A percentile compares a stretch with the other conserved stretches of the same genome.
These are phyloP conservation scores for Cephalotrichum gorgonifer DNA, from an alignment of 2,329 filamentous ascomycete genomes.

Conservation along the genomic window DNA sequence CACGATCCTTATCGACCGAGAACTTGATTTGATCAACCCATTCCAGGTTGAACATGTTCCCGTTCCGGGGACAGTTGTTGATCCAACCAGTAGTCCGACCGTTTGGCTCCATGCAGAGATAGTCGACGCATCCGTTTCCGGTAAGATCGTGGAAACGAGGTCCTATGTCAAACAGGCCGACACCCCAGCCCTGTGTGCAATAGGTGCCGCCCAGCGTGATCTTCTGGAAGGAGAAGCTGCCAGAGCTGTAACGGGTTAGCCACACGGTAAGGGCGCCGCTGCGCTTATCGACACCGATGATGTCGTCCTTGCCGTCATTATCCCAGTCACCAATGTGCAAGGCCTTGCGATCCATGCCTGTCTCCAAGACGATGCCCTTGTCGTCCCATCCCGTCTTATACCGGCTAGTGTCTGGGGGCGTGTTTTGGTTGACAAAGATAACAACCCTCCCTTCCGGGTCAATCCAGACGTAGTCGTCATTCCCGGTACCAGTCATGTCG, in stretches of 20 bases:
- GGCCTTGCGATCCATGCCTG: not conserved
- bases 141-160: conserved; percentile 12
- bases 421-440: not conserved
- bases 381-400: not conserved
- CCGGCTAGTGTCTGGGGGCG: not conserved
- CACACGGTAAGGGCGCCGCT: conserved; percentile 1
- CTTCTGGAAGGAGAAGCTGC: not conserved
- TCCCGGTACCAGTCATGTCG: conserved; percentile 6
- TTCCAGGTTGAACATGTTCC: not conserved
- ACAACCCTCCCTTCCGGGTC: not conserved
- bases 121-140: conserved; percentile 16
- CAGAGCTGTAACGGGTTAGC: not conserved
- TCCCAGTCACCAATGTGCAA: conserved; percentile 6
- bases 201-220: not conserved
- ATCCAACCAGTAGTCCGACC: conserved; percentile 14
- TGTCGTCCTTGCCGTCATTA: not conserved
- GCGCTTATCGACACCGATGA: not conserved
- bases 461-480: conserved; percentile 8
- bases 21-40: conserved; percentile 16
- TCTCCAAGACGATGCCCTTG: not conserved
- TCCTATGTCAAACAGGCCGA: conserved; percentile 15
- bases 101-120: conserved; percentile 18
- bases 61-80: conserved; percentile 10
- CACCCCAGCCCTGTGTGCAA: conserved; percentile 13
- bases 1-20: conserved; percentile 17